Evolutionary conservation across 148 eudicot species (phyloP), one percentile per base, ranked within the genome.

Genomic region (Chenopodium berlandieri): DNA sequence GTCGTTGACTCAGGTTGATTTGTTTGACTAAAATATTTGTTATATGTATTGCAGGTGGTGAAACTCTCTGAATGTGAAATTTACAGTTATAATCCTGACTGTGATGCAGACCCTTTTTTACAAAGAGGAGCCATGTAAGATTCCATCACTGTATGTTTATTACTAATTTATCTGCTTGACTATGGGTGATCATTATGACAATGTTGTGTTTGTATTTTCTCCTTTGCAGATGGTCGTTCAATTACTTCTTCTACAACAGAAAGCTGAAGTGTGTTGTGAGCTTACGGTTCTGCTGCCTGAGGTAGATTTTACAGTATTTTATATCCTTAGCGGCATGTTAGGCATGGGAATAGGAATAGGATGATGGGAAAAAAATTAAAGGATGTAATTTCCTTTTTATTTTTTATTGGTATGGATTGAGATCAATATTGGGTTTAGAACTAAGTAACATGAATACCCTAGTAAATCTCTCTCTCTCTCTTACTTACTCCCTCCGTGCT

Each of bases 71-170:
- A 93, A 86, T 95, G 99, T 86, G 99, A 95, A 82, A 90, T 95
- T 78, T 95, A 92, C 86, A 91, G 97, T 84, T 95, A 90, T 88
- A 92, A 90, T 83, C 97, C 97, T 1, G 94, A 91, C 81, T 89
- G 89, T 66, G 93, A 95, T 79, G 97, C 91, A 14, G 97, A 95
- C 64, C 97, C 97, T 1, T 91, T 93, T 76, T 80, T 88, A 8
- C 95, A 92, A 90, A 91, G 83, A 86, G 97, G 99, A 89, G 91
- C 95, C 83, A 94, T 95, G 99, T 95, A 84, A 88, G 97, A 46
- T 58, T 34, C 16, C 74, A 23, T 76, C 34, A 82, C 64, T 46
- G 54, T 72, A 10, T 44, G 56, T 44, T 4, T 40, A 40, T 4
- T 71, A 40, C 14, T 81, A 62, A 30, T 46, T 22, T 54, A 58